Evolutionary conservation across 768 basidiomycete species (phyloP), one percentile per base, ranked within the genome.

Genomic region (Phaffia australis): DNA sequence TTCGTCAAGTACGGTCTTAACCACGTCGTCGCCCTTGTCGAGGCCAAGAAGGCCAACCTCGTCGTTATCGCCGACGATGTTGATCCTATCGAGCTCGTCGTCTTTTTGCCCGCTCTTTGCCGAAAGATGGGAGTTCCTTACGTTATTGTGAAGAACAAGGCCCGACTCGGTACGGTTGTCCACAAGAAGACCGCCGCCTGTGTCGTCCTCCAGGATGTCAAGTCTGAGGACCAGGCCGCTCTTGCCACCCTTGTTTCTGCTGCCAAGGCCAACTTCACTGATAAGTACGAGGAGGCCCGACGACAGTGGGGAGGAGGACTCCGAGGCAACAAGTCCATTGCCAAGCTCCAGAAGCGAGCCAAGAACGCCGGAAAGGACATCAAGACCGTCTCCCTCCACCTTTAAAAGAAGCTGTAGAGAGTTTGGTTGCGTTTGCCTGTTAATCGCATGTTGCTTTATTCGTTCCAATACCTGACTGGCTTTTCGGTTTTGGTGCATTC

Each of bases 51-150:
- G 81, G 93, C 93, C 50, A 83, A 87, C 55, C 85, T 98, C 68
- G 93, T 97, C 71, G 83, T 91, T 79, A 94, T 98, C 71, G 91
- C 88, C 48, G 90, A 97, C 77, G 77, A 98, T 77, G 94, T 99
- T 69, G 94, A 99, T 82, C 94, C 94, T 51, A 95, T 98, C 71
- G 94, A 99, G 80, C 27, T 57, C 27, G 32, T 25, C 56, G 19
- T 99, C 79, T 98, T 89, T 86, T 83, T 98, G 68, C 94, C 94
- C 65, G 92, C 94, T 64, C 86, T 97, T 69, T 98, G 94, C 82
- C 87, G 91, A 79, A 97, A 98, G 85, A 97, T 97, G 93, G 93
- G 93, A 77, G 88, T 97, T 46, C 93, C 93, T 50, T 97, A 98
- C 80, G 89, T 92, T 71, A 95, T 99, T 71, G 92, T 94, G 73